These are phyloP conservation scores for Penicillium cinerascens DNA, from an alignment of 495 filamentous ascomycete genomes.

Conservation along the genomic window DNA sequence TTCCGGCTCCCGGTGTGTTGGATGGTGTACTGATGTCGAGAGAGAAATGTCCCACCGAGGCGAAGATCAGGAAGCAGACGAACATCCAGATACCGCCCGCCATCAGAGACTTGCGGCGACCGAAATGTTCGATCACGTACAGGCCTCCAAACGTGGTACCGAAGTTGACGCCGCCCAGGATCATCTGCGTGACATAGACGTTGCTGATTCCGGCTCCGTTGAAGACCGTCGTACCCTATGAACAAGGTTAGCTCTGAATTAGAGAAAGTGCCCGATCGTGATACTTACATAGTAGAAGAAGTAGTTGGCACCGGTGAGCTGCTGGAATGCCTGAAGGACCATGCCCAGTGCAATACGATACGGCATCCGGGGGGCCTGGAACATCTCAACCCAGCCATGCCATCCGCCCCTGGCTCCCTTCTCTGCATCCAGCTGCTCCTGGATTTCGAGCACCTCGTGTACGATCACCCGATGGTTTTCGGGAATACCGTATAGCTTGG, in stretches of 20 bases:
- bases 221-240: conserved; percentile 65
- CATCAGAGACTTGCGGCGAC: conserved; percentile 63
- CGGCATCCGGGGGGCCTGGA: conserved; percentile 63
- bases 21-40: conserved; percentile 50
- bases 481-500: conserved; percentile 63
- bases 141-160: conserved; percentile 65
- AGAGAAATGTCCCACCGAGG: conserved; percentile 60
- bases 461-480: conserved; percentile 58
- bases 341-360: conserved; percentile 67
- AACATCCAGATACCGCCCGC: conserved; percentile 66
- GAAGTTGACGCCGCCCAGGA: conserved; percentile 70
- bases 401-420: conserved; percentile 45
- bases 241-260: background rate
- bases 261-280: background rate
- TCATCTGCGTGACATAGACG: conserved; percentile 67
- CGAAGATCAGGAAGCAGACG: conserved; percentile 66
- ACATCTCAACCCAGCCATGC: conserved; percentile 44
- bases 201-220: conserved; percentile 61
- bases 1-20: conserved; percentile 56
- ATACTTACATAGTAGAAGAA: conserved; percentile 69
- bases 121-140: conserved; percentile 65
- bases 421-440: conserved; percentile 49
- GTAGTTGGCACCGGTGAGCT: conserved; percentile 47
- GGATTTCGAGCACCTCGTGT: conserved; percentile 62
- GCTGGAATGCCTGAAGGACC: conserved; percentile 51